Percentiles rank a stretch among this genome's conserved stretches.
Conservation (phyloP, 306 rosid species). For the Inga laurina region DNA sequence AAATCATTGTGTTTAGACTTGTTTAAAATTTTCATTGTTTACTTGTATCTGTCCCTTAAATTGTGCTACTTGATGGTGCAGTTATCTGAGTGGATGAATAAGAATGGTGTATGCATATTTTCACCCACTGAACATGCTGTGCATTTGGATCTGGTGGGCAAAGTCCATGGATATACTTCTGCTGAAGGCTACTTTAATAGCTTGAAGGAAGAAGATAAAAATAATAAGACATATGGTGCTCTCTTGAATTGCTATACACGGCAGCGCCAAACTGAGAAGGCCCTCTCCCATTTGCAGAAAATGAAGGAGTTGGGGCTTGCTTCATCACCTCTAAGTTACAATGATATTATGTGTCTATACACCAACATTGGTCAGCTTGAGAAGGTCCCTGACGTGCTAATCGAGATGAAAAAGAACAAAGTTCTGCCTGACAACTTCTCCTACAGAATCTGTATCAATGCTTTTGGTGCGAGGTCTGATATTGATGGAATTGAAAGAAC, state of each 20-base stretch:
- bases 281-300: slow-evolving; percentile 63
- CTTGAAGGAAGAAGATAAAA: slow-evolving; percentile 61
- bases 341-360: slow-evolving; percentile 79
- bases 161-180: slow-evolving; percentile 56
- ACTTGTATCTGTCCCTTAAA: neutral
- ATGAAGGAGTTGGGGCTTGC: slow-evolving; percentile 83
- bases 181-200: slow-evolving; percentile 67
- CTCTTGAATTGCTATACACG: slow-evolving; percentile 86
- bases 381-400: slow-evolving; percentile 61
- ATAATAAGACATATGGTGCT: slow-evolving; percentile 71
- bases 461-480: slow-evolving; percentile 65
- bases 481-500: slow-evolving; percentile 57
- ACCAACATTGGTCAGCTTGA: slow-evolving; percentile 66
- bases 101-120: slow-evolving; percentile 71
- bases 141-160: slow-evolving; percentile 83
- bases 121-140: slow-evolving; percentile 67
- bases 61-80: slow-evolving; percentile 38
- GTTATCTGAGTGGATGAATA: slow-evolving; percentile 90
- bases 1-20: neutral
- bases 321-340: slow-evolving; percentile 64
- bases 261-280: slow-evolving; percentile 55
- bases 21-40: neutral
- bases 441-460: slow-evolving; percentile 82
- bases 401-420: slow-evolving; percentile 69
- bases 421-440: slow-evolving; percentile 78